Percentiles rank a stretch among this genome's conserved stretches.
phyloP scores from a whole-genome alignment of 73 alveolate genomes.

The Paramecium sexaurelia region DNA sequence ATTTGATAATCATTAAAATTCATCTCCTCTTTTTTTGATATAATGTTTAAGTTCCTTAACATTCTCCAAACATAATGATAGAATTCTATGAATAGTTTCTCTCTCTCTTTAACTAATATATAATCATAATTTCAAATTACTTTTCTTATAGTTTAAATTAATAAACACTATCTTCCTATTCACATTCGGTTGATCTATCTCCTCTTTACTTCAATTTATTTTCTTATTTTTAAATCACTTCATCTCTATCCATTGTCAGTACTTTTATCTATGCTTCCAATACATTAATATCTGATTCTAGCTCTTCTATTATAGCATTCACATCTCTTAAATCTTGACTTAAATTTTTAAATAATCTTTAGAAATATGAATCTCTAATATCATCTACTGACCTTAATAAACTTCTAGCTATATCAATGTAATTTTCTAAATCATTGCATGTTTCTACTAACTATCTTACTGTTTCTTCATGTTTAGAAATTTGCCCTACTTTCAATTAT shows the following conservation, averaged over 20 bases:
- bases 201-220: conserved; percentile 6
- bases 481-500: conserved; percentile 1
- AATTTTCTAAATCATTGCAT: conserved; percentile 37
- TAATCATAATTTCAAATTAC: not conserved
- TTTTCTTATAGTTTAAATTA: conserved; percentile 8
- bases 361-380: not conserved
- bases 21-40: conserved; percentile 43
- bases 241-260: conserved; percentile 32
- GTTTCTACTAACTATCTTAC: not conserved
- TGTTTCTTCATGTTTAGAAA: conserved; percentile 29
- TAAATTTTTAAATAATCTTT: conserved; percentile 1
- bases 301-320: conserved; percentile 16
- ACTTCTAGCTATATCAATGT: conserved; percentile 36
- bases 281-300: not conserved
- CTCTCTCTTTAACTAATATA: conserved; percentile 23
- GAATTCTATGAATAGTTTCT: conserved; percentile 35
- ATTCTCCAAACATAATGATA: conserved; percentile 35
- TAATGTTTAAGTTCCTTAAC: conserved; percentile 47
- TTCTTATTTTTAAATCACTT: not conserved
- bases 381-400: conserved; percentile 53
- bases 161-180: conserved; percentile 24
- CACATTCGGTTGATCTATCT: conserved; percentile 45
- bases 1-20: not conserved
- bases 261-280: conserved; percentile 48
- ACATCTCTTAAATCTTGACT: conserved; percentile 41